Evolutionary conservation across 1,284 basidiomycete genomes (phyloP), one percentile per base, ranked within the genome.

Genomic region (Ustilago esculenta): DNA sequence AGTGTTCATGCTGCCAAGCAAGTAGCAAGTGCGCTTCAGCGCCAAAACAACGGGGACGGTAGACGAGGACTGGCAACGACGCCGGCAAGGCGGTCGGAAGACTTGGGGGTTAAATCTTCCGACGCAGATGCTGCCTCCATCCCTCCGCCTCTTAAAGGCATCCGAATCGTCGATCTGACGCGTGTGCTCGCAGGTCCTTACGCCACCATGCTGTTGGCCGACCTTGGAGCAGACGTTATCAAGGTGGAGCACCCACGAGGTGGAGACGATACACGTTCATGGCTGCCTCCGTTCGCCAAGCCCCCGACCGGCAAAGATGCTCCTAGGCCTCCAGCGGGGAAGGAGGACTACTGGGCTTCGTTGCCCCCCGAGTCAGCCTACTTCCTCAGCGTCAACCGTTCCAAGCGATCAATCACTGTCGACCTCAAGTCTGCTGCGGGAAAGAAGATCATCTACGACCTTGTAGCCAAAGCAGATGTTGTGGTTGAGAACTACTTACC

Each of bases 331-430:
- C 69, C 47, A 24, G 66, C 81, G 21, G 86, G 86, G 55, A 83
- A 88, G 1, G 81, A 86, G 7, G 88, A 92, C 76, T 77, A 81
- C 44, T 83, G 82, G 82, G 68, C 66, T 23, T 64, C 70, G 12
- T 85, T 93, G 0, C 92, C 93, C 4, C 87, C 92, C 9, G 94
- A 97, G 82, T 92, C 91, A 3, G 92, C 94, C 0, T 98, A 98
- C 82, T 98, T 96, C 79, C 86, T 98, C 14, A 87, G 89, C 2
- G 89, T 88, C 1, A 98, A 98, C 82, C 85, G 94, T 48, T 93
- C 92, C 84, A 95, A 95, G 81, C 92, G 91, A 24, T 75, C 77
- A 5, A 86, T 96, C 46, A 94, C 92, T 2, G 85, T 92, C 17
- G 92, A 98, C 82, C 89, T 98, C 83, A 97, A 96, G 82, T 84